Evolutionary conservation across 2,329 filamentous ascomycete species (phyloP).

Genomic region (Plectosphaerella sp.): DNA sequence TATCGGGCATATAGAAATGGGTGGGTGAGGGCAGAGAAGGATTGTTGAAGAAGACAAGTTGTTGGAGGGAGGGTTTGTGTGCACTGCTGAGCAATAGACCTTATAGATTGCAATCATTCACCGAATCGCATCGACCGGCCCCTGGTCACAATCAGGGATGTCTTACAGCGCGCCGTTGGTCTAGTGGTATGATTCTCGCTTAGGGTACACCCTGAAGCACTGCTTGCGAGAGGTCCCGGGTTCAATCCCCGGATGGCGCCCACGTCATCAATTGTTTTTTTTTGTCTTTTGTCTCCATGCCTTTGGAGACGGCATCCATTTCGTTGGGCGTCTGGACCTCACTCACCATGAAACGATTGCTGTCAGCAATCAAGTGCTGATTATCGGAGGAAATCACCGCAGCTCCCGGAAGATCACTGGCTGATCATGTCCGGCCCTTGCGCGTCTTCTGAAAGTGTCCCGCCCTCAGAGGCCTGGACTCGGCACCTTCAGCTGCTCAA

Average conservation of each 20-base stretch:
- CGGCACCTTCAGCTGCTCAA: too few relatives aligned
- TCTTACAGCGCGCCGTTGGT: slow-evolving; percentile 30
- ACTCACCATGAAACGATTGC: too few relatives aligned
- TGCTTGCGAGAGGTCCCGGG: slow-evolving; percentile 17
- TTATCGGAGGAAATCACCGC: too few relatives aligned
- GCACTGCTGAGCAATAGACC: background rate
- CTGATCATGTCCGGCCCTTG: too few relatives aligned
- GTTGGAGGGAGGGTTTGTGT: background rate
- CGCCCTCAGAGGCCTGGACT: too few relatives aligned
- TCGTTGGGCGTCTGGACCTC: too few relatives aligned
- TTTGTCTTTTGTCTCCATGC: background rate
- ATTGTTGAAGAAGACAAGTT: background rate
- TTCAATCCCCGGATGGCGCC: slow-evolving; percentile 16
- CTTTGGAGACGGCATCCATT: too few relatives aligned
- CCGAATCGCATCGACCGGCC: slow-evolving; percentile 1
- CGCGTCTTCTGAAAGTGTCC: background rate
- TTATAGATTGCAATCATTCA: background rate
- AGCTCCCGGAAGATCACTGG: too few relatives aligned
- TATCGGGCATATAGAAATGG: background rate
- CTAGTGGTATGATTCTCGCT: slow-evolving; percentile 71
- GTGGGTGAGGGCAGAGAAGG: background rate
- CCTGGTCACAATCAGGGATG: slow-evolving; percentile 2
- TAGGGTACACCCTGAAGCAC: slow-evolving; percentile 42
- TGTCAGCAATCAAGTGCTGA: too few relatives aligned
- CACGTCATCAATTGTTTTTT: slow-evolving; percentile 1